Evolutionary conservation across 108 stramenopile genomes (phyloP).

Genomic region (Aurantiochytrium sp.): DNA sequence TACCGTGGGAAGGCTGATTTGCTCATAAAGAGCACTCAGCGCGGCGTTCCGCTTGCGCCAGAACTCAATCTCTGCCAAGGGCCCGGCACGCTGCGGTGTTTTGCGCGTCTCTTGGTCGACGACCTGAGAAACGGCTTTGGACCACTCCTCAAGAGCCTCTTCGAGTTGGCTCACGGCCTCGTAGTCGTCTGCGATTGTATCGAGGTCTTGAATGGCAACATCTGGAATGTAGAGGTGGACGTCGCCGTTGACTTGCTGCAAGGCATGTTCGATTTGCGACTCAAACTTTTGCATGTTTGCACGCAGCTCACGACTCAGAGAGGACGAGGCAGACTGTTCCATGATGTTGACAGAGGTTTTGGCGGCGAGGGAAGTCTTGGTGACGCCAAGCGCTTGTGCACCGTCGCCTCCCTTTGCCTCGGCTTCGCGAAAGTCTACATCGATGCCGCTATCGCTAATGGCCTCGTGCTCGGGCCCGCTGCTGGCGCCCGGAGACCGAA

Average conservation of each 20-base stretch:
- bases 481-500: neutral
- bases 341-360: neutral
- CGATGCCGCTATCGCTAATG: too few species aligned
- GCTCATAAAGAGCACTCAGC: slow-evolving; percentile 58
- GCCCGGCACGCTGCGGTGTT: slow-evolving; percentile 31
- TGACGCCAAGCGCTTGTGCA: neutral
- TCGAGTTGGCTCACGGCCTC: slow-evolving; percentile 38
- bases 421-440: neutral
- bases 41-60: slow-evolving; percentile 58
- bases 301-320: slow-evolving; percentile 35
- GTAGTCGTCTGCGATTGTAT: slow-evolving; percentile 29
- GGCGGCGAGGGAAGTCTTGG: neutral
- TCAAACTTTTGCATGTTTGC: slow-evolving; percentile 44
- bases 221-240: slow-evolving; percentile 48
- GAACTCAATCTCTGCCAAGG: slow-evolving; percentile 58
- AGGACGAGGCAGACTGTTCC: neutral
- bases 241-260: slow-evolving; percentile 48
- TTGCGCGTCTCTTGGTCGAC: slow-evolving; percentile 39
- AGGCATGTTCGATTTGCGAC: slow-evolving; percentile 38
- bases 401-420: neutral
- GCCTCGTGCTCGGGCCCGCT: too few species aligned
- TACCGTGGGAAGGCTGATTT: slow-evolving; percentile 52
- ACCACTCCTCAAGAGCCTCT: slow-evolving; percentile 50
- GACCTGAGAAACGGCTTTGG: slow-evolving; percentile 32
- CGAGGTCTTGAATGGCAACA: slow-evolving; percentile 35